Percentiles rank a stretch among this genome's conserved stretches.
Conservation (phyloP, 352 stramenopile species). For the Phytophthora fragariae region DNA sequence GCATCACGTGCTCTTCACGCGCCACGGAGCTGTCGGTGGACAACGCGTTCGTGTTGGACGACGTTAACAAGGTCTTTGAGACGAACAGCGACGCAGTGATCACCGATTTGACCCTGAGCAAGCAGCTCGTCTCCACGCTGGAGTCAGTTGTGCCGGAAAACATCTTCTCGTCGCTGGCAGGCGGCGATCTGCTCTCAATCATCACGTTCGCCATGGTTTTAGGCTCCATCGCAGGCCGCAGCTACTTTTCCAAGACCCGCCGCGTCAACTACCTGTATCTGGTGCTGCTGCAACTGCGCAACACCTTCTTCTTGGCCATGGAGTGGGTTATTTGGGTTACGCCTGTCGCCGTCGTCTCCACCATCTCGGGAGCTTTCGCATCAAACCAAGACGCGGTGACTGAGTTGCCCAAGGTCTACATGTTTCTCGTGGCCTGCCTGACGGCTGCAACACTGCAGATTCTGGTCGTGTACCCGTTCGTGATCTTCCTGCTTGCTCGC, state of each 20-base stretch:
- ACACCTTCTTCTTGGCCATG: constrained; percentile 77
- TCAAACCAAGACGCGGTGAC: constrained; percentile 51
- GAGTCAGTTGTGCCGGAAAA: constrained; percentile 69
- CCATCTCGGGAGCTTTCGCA: constrained; percentile 67
- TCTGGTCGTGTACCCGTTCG: constrained; percentile 60
- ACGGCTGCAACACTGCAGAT: constrained; percentile 49
- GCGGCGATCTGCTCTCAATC: constrained; percentile 61
- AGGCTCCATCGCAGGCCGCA: constrained; percentile 60
- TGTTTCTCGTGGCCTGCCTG: constrained; percentile 58
- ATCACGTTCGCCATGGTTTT: constrained; percentile 81
- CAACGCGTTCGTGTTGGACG: constrained; percentile 52
- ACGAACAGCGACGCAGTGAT: constrained; percentile 50
- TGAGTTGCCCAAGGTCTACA: constrained; percentile 58
- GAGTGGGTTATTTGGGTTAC: constrained; percentile 77
- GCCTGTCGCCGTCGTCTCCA: constrained; percentile 71
- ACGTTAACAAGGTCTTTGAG: constrained; percentile 61
- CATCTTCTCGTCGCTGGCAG: constrained; percentile 59
- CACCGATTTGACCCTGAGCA: constrained; percentile 58
- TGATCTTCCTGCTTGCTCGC: constrained; percentile 73
- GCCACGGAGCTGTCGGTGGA: constrained; percentile 27
- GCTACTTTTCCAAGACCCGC: constrained; percentile 67
- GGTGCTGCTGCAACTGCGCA: constrained; percentile 68
- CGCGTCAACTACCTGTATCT: constrained; percentile 76
- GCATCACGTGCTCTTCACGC: constrained; percentile 39
- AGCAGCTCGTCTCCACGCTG: constrained; percentile 71